Percentiles rank a stretch among this genome's conserved stretches.
Evolutionary conservation across 73 alveolate genomes (phyloP).

Genomic region (Symbiodinium natans): DNA sequence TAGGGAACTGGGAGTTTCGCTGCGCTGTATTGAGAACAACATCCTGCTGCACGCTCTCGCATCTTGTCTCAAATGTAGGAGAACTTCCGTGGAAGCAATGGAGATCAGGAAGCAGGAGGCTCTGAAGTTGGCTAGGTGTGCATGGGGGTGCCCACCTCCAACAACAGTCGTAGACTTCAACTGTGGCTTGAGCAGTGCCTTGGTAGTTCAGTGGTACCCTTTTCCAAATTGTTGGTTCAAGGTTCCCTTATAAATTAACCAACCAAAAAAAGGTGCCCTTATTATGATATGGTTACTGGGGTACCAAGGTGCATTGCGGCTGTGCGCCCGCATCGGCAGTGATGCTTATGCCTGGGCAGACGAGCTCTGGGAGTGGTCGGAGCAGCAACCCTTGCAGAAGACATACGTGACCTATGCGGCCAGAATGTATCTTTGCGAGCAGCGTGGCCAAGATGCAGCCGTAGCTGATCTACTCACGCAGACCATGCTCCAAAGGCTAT

Average conservation of each 20-base stretch:
- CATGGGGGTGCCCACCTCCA: slow-evolving; percentile 41
- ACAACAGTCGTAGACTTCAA: background rate
- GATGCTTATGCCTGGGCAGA: slow-evolving; percentile 54
- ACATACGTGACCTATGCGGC: slow-evolving; percentile 10
- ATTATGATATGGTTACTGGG: too few species aligned
- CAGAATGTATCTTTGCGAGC: slow-evolving; percentile 22
- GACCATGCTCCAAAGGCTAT: background rate
- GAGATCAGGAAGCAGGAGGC: background rate
- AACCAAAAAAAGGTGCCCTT: too few species aligned
- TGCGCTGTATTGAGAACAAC: slow-evolving; percentile 4
- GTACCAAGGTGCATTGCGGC: too few species aligned
- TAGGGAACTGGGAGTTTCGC: background rate
- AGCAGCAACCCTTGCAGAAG: slow-evolving; percentile 3
- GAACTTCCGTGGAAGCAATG: background rate
- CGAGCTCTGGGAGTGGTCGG: slow-evolving; percentile 32
- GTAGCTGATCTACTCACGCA: background rate
- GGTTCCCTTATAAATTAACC: too few species aligned
- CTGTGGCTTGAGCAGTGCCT: slow-evolving; percentile 54
- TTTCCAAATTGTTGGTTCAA: too few species aligned
- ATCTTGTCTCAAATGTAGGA: slow-evolving; percentile 43
- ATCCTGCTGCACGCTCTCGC: background rate
- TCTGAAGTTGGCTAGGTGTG: background rate
- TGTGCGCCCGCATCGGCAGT: slow-evolving; percentile 31
- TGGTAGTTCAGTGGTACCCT: too few species aligned
- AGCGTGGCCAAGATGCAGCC: background rate